Percentiles rank a stretch among this genome's conserved stretches.
Evolutionary conservation across 192 early-diverging fungal species (phyloP).

Genomic region (Paraglomus brasilianum): DNA sequence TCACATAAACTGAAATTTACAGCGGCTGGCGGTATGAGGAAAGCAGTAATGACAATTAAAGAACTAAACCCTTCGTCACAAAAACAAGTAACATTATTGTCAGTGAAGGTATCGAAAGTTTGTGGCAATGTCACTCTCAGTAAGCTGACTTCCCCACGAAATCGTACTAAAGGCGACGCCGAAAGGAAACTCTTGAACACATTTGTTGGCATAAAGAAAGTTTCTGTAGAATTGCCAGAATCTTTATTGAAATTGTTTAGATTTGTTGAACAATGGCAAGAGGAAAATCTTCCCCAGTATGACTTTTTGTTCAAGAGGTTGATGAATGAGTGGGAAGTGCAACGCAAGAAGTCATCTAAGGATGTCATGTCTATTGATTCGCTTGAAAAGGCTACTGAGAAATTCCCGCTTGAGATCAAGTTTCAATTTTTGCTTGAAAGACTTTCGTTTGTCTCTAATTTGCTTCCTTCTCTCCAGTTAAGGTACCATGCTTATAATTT

Average conservation of each 20-base stretch:
- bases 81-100: conserved; percentile 39
- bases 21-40: conserved; percentile 41
- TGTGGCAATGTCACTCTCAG: conserved; percentile 47
- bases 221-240: conserved; percentile 51
- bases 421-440: conserved; percentile 60
- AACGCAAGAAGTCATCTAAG: conserved; percentile 34
- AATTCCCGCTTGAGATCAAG: conserved; percentile 51
- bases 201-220: conserved; percentile 46
- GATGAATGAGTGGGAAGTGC: conserved; percentile 66
- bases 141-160: conserved; percentile 36
- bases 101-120: conserved; percentile 44
- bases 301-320: conserved; percentile 71
- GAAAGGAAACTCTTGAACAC: conserved; percentile 47
- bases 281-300: conserved; percentile 59
- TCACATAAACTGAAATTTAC: conserved; percentile 43
- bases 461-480: conserved; percentile 61
- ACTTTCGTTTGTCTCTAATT: conserved; percentile 58
- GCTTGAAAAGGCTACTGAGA: conserved; percentile 28
- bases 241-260: conserved; percentile 71
- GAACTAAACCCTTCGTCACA: conserved; percentile 28
- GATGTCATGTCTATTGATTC: background rate
- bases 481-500: conserved; percentile 57
- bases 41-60: conserved; percentile 39
- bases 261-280: conserved; percentile 77
- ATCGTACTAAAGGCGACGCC: conserved; percentile 36